Evolutionary conservation across 345 rosid genomes (phyloP).

Genomic region (Corchorus olitorius): DNA sequence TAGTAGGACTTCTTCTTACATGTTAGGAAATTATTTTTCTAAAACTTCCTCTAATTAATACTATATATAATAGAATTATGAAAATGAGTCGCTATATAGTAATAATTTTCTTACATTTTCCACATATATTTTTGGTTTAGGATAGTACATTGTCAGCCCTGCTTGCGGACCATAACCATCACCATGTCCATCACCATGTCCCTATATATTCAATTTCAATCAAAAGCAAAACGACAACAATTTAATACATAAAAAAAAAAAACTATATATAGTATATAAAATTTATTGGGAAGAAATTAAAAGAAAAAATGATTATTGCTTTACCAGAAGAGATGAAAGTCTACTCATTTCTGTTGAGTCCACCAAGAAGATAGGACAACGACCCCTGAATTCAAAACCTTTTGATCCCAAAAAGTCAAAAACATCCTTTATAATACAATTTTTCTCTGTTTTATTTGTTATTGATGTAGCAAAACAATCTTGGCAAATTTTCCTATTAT

Average conservation of each 20-base stretch:
- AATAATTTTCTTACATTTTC: neutral
- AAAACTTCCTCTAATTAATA: neutral
- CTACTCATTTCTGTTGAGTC: neutral
- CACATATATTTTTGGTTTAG: neutral
- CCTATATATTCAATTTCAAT: too few relatives aligned
- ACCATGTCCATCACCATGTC: too few relatives aligned
- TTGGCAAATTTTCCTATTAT: too few relatives aligned
- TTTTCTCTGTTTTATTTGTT: neutral
- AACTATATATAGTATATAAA: too few relatives aligned
- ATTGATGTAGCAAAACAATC: constrained; percentile 7
- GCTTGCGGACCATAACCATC: too few relatives aligned
- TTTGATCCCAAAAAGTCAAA: neutral
- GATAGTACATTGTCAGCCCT: neutral
- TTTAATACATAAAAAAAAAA: too few relatives aligned
- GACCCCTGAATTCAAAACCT: neutral
- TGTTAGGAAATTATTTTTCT: neutral
- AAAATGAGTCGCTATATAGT: too few relatives aligned
- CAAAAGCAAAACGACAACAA: too few relatives aligned
- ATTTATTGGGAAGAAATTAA: too few relatives aligned
- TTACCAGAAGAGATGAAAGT: neutral
- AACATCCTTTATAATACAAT: neutral
- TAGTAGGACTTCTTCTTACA: neutral
- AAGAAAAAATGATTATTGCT: too few relatives aligned
- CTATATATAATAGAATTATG: too few relatives aligned
- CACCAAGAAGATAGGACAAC: constrained; percentile 4